Percentiles rank a stretch among this genome's conserved stretches.
These are phyloP conservation scores for Aspergillus haitiensis DNA, from an alignment of 495 filamentous ascomycete species.

Conservation along the genomic window DNA sequence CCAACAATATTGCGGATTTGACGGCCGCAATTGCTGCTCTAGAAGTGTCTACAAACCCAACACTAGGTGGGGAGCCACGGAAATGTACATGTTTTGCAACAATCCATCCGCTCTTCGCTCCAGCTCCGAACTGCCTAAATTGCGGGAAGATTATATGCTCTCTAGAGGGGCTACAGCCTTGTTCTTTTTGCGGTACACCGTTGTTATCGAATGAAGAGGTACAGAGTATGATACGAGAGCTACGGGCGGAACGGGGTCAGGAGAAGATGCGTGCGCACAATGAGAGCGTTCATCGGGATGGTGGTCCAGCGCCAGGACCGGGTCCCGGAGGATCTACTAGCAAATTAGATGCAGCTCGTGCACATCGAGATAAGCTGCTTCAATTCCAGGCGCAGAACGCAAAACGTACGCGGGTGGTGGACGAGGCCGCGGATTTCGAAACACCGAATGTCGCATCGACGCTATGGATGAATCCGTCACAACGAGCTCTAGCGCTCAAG, in stretches of 20 bases:
- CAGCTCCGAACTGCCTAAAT: conserved; percentile 86
- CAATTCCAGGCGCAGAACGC: conserved; percentile 87
- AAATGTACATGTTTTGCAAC: conserved; percentile 83
- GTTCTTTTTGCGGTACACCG: conserved; percentile 81
- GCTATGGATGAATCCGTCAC: conserved; percentile 85
- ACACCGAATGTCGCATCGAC: conserved; percentile 64
- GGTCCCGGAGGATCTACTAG: conserved; percentile 46
- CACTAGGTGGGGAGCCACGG: conserved; percentile 54
- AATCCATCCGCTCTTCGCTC: conserved; percentile 78
- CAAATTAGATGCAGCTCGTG: conserved; percentile 49
- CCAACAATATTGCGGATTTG: conserved; percentile 75
- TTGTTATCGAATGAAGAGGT: conserved; percentile 71
- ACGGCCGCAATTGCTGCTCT: conserved; percentile 89
- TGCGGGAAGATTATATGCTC: conserved; percentile 98
- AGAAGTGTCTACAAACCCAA: conserved; percentile 86
- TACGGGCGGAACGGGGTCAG: conserved; percentile 81
- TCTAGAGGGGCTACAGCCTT: conserved; percentile 90
- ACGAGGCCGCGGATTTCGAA: conserved; percentile 94
- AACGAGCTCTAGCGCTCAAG: conserved; percentile 84
- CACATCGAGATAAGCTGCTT: conserved; percentile 81
- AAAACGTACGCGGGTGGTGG: conserved; percentile 79
- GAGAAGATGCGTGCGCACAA: conserved; percentile 83
- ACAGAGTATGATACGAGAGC: conserved; percentile 78
- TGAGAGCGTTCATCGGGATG: conserved; percentile 59
- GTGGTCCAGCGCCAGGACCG: conserved; percentile 37